Evolutionary conservation across 169 alveolate genomes (phyloP), one percentile per base, ranked within the genome.

Genomic region (Perkinsus marinus): DNA sequence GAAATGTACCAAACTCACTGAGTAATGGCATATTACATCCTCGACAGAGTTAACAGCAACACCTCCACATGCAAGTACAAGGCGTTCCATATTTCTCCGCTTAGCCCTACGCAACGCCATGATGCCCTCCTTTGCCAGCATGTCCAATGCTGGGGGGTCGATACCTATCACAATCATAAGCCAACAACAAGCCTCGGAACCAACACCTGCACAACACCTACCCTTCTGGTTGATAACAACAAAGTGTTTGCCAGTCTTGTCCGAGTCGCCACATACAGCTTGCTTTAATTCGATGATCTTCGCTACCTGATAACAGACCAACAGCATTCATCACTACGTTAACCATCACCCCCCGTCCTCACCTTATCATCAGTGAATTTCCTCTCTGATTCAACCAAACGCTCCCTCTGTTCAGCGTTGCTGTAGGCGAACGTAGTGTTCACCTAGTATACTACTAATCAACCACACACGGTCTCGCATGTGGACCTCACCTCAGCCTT

Each of bases 61-160:
- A 39, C 99, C 99, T 47, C 99, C 99, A 94, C 99, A 98, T 68
- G 99, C 99, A 39, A 98, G 96, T 41, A 98, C 95, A 91, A 99
- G 92, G 92, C 99, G 96, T 94, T 99, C 99, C 99, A 98, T 97
- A 93, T 99, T 99, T 94, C 99, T 96, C 93, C 99, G 95, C 95
- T 99, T 98, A 36, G 98, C 99, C 93, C 99, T 95, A 93, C 99
- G 96, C 79, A 99, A 94, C 0, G 99, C 99, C 90, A 99, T 95
- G 68, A 98, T 98, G 89, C 98, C 98, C 94, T 99, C 99, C 93
- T 98, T 97, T 9, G 99, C 99, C 89, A 99, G 94, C 98, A 99
- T 94, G 94, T 98, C 99, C 43, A 99, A 95, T 34, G 99, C 98
- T 16, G 98, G 98, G n/a, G 99, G 99, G 95, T 99, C 99, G 43